Evolutionary conservation across 2,329 filamentous ascomycete species (phyloP).

Genomic region (Diaporthe vexans): DNA sequence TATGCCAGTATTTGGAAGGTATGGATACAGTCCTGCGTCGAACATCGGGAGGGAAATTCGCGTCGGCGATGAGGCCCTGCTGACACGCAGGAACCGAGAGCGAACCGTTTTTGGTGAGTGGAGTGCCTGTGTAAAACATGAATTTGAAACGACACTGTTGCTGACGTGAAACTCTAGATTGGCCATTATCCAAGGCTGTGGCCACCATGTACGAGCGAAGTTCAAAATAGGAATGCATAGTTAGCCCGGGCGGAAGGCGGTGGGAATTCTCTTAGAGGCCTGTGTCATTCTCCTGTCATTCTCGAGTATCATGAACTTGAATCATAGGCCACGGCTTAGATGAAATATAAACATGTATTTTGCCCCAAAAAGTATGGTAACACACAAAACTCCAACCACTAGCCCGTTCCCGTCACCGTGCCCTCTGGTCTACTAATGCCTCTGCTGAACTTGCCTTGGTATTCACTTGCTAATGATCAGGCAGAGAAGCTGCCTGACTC

Average conservation of each 20-base stretch:
- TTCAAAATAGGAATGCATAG: constrained; percentile 7
- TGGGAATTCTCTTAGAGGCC: no score
- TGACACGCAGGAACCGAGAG: constrained; percentile 23
- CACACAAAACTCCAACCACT: background rate
- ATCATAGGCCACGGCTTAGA: background rate
- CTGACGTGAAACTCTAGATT: background rate
- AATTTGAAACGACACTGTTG: background rate
- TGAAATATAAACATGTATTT: no score
- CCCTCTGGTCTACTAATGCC: background rate
- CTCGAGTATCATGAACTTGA: background rate
- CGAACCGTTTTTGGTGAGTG: constrained; percentile 15
- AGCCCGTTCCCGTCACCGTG: background rate
- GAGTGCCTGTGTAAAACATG: background rate
- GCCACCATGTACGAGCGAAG: constrained; percentile 22
- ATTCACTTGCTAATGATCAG: background rate
- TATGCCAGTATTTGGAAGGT: constrained; percentile 26
- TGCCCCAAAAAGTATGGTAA: no score
- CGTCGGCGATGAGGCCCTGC: constrained; percentile 15
- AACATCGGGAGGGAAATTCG: background rate
- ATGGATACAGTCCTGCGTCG: constrained; percentile 18
- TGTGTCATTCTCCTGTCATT: background rate
- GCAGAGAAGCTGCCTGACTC: background rate
- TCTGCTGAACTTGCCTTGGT: background rate
- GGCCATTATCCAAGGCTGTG: constrained; percentile 15
- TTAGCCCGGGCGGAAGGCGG: background rate